Evolutionary conservation across 1,139 yeast genomes (phyloP), one percentile per base, ranked within the genome.

Genomic region (Candida sp.): DNA sequence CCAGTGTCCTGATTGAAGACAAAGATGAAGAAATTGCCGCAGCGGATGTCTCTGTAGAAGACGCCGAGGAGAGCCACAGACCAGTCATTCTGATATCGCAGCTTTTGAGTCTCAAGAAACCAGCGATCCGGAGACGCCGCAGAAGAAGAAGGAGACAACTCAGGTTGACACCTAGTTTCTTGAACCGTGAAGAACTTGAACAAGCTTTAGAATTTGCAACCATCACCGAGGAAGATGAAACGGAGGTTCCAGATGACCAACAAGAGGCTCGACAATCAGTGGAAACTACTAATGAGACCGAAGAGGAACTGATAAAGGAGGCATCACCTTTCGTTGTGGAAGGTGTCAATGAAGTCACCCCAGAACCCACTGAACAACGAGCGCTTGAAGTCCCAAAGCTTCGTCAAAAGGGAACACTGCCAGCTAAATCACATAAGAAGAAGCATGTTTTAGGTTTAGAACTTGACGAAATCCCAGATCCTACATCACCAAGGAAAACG

Each of bases 61-160:
- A 17, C 17, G 17, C 17, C 17, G 17, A 17, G 17, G 17, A 17
- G 17, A 37, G n/a, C 22, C 4, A 30, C 8, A 26, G 32, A 25
- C 22, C n/a, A 9, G 9, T 28, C 7, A 17, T 40, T 11, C 33
- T 8, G 34, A n/a, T 40, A 3, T 27, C 43, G 12, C n/a, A 28
- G 12, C 11, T 27, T 28, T 9, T 25, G 4, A 23, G 12, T 22
- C 23, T 28, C 7, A 44, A 31, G 35, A 41, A 37, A 39, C 32
- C 41, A 34, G 42, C 40, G 25, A 44, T 48, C 7, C 38, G 40
- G 23, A 39, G 42, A 26, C 47, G 40, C 30, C 50, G 38, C 25
- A 39, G 47, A 12, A 47, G 40, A 38, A 47, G 50, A 38, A 47
- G 50, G 40, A 33, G 42, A 11, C 32, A 30, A 9, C 5, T 35